phyloP scores from a whole-genome alignment of 2,329 filamentous ascomycete species.

The Colletotrichum noveboracense region DNA sequence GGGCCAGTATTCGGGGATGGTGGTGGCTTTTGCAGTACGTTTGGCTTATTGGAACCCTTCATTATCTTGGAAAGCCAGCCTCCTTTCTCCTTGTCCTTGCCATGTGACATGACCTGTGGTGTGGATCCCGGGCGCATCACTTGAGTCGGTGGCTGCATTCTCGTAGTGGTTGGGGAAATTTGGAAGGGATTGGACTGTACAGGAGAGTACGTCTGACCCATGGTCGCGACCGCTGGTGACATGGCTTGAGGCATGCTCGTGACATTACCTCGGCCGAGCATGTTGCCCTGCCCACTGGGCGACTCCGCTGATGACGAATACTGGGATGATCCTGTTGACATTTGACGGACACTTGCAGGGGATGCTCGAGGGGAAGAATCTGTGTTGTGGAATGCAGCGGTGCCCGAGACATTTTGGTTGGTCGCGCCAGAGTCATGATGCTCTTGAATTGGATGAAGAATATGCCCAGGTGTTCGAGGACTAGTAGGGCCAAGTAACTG shows the following conservation, averaged over 20 bases:
- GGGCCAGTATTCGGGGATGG: not conserved
- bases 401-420: not conserved
- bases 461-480: slow-evolving; percentile 12
- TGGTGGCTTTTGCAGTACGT: slow-evolving; percentile 11
- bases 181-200: not conserved
- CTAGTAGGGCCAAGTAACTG: not conserved
- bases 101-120: not conserved
- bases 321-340: not conserved
- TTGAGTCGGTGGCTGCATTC: not conserved
- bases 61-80: slow-evolving; percentile 23
- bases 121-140: not conserved
- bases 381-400: not conserved
- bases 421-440: not conserved
- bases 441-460: slow-evolving; percentile 22
- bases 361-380: not conserved
- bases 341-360: not conserved
- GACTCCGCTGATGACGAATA: slow-evolving; percentile 7
- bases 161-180: not conserved
- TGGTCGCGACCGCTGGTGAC: not conserved
- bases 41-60: slow-evolving; percentile 6
- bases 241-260: not conserved
- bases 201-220: not conserved
- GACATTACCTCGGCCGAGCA: not conserved
- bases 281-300: not conserved
- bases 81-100: slow-evolving; percentile 17